A percentile compares a stretch with the other conserved stretches of the same genome.
Evolutionary conservation across 495 filamentous ascomycete genomes (phyloP).

Genomic region (Penicillium cosmopolitanum): DNA sequence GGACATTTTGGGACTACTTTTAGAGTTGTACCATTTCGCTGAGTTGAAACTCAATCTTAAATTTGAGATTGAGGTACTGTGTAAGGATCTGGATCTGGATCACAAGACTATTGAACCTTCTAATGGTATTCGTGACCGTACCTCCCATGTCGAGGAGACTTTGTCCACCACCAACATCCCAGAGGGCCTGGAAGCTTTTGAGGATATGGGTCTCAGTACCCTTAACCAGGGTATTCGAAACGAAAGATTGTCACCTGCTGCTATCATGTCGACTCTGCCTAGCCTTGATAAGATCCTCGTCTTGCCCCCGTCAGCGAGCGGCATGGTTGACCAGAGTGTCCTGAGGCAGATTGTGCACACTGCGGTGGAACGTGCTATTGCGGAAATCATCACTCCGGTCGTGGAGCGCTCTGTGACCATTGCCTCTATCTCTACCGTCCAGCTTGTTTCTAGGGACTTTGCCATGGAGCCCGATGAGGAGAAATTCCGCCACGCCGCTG

Average conservation of each 20-base stretch:
- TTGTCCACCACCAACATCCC: constrained; percentile 56
- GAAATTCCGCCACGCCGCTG: constrained; percentile 78
- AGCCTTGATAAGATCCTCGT: constrained; percentile 74
- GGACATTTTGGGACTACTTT: constrained; percentile 85
- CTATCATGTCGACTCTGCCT: constrained; percentile 74
- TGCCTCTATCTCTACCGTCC: constrained; percentile 90
- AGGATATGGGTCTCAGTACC: constrained; percentile 73
- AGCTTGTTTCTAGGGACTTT: constrained; percentile 95
- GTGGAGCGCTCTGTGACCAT: constrained; percentile 97
- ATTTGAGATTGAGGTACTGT: constrained; percentile 97
- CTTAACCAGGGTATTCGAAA: constrained; percentile 70
- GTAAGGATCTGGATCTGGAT: constrained; percentile 85
- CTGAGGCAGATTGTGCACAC: constrained; percentile 81
- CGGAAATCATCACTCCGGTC: constrained; percentile 94
- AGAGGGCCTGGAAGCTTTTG: constrained; percentile 76
- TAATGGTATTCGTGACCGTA: constrained; percentile 74
- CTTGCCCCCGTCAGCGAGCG: constrained; percentile 75
- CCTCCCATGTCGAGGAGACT: constrained; percentile 61
- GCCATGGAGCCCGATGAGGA: constrained; percentile 89
- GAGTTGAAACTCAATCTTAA: constrained; percentile 93
- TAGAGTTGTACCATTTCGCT: constrained; percentile 90
- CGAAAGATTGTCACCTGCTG: constrained; percentile 71
- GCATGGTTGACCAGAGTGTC: constrained; percentile 67
- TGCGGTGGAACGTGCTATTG: constrained; percentile 83
- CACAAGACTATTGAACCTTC: constrained; percentile 86